Evolutionary conservation across 192 early-diverging fungal species (phyloP).

Genomic region (Phycomyces nitens): DNA sequence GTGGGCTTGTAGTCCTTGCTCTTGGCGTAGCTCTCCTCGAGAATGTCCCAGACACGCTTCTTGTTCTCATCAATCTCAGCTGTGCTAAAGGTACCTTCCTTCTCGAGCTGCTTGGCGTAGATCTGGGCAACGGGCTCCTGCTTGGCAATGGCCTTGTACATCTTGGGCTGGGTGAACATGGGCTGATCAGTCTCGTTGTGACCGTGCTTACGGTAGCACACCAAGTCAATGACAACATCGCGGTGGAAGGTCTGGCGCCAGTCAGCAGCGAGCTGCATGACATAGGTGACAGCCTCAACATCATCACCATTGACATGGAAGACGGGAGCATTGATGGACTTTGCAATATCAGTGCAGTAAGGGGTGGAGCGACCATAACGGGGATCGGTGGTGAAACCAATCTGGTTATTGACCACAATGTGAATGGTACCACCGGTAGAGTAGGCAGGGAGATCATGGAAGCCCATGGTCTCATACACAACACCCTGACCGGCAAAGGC

Average conservation of each 20-base stretch:
- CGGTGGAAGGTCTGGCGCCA: conserved; percentile 96
- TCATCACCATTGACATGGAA: conserved; percentile 99
- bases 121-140: conserved; percentile 81
- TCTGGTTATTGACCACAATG: conserved; percentile 98
- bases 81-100: conserved; percentile 79
- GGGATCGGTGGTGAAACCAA: conserved; percentile 98
- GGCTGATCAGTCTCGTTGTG: conserved; percentile 99
- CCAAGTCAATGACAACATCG: conserved; percentile 94
- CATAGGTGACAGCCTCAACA: conserved; percentile 93
- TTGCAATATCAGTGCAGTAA: conserved; percentile 97
- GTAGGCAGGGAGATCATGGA: conserved; percentile 93
- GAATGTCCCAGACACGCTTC: conserved; percentile 85
- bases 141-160: conserved; percentile 89
- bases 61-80: conserved; percentile 86
- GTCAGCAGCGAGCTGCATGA: conserved; percentile 91
- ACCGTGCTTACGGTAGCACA: conserved; percentile 96
- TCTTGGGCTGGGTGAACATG: conserved; percentile 95
- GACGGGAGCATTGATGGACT: conserved; percentile 94
- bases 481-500: conserved; percentile 98
- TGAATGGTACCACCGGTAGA: conserved; percentile 96
- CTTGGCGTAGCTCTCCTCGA: conserved; percentile 89
- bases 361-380: conserved; percentile 91
- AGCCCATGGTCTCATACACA: conserved; percentile 95
- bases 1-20: conserved; percentile 88
- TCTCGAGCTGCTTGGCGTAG: conserved; percentile 80